Evolutionary conservation across 441 rosid genomes (phyloP).

Genomic region (Pelargonium myrrhifolium): DNA sequence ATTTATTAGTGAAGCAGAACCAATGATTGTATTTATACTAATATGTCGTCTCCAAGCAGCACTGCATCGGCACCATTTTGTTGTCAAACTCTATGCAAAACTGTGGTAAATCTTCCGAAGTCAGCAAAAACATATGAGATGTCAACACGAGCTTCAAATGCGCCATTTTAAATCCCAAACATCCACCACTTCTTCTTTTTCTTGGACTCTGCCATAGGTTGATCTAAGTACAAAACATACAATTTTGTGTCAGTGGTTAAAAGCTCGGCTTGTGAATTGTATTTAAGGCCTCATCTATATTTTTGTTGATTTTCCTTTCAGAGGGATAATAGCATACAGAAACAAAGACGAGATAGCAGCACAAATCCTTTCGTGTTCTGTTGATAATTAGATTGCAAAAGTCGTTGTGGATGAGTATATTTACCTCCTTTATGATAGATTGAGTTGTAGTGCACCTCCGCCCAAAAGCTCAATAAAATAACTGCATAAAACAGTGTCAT

Average conservation of each 20-base stretch:
- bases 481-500: conserved; percentile 33
- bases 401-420: not conserved
- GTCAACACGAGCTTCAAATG: not conserved
- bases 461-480: conserved; percentile 94
- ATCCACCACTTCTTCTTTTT: conserved; percentile 45
- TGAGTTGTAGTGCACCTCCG: conserved; percentile 96
- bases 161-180: conserved; percentile 18
- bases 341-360: too few species aligned
- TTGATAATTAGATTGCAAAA: not conserved
- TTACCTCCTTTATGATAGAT: conserved; percentile 87
- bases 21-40: not conserved
- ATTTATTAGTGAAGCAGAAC: too few species aligned
- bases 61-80: not conserved
- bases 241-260: too few species aligned
- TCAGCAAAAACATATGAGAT: not conserved
- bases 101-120: too few species aligned
- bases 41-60: not conserved
- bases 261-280: too few species aligned
- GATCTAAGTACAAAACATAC: conserved; percentile 21
- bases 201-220: conserved; percentile 20
- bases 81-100: not conserved
- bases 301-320: too few species aligned
- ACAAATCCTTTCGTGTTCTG: not conserved
- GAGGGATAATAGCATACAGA: too few species aligned
- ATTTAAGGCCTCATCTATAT: too few species aligned